Evolutionary conservation across 345 rosid genomes (phyloP).

Genomic region (Laguncularia racemosa): DNA sequence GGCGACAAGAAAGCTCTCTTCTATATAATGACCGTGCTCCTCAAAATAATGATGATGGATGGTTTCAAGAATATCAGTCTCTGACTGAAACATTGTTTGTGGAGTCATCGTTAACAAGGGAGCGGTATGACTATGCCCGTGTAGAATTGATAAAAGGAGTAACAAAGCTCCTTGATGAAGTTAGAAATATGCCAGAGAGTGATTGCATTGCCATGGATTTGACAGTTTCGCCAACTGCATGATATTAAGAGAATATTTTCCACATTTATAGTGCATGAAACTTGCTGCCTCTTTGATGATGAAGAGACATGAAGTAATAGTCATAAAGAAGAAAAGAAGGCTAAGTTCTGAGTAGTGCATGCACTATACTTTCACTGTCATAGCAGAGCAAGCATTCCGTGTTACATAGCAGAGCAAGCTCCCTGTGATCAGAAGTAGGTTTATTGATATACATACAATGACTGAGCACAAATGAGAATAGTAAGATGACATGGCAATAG

Average conservation of each 20-base stretch:
- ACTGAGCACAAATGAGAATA: too few relatives aligned
- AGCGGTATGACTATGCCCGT: conserved; percentile 48
- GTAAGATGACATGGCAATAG: too few relatives aligned
- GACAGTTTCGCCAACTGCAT: conserved; percentile 29
- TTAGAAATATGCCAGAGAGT: conserved; percentile 33
- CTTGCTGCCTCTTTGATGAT: too few relatives aligned
- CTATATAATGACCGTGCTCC: conserved; percentile 35
- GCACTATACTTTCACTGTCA: too few relatives aligned
- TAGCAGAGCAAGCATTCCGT: too few relatives aligned
- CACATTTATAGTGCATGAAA: too few relatives aligned
- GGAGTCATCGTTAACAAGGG: conserved; percentile 59
- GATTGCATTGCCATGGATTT: conserved; percentile 30
- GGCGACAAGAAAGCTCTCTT: conserved; percentile 55
- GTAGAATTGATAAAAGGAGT: conserved; percentile 45
- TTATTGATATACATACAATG: too few relatives aligned
- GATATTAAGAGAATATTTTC: background rate
- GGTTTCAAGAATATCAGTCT: conserved; percentile 56
- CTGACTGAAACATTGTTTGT: conserved; percentile 55
- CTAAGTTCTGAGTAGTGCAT: too few relatives aligned
- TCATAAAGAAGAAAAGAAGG: too few relatives aligned
- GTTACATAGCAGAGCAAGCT: too few relatives aligned
- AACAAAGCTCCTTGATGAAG: conserved; percentile 27
- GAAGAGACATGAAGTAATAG: too few relatives aligned
- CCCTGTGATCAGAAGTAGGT: too few relatives aligned
- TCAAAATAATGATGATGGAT: conserved; percentile 38